Evolutionary conservation across 2,329 filamentous ascomycete genomes (phyloP).

Genomic region (Magnaporthiopsis poae): DNA sequence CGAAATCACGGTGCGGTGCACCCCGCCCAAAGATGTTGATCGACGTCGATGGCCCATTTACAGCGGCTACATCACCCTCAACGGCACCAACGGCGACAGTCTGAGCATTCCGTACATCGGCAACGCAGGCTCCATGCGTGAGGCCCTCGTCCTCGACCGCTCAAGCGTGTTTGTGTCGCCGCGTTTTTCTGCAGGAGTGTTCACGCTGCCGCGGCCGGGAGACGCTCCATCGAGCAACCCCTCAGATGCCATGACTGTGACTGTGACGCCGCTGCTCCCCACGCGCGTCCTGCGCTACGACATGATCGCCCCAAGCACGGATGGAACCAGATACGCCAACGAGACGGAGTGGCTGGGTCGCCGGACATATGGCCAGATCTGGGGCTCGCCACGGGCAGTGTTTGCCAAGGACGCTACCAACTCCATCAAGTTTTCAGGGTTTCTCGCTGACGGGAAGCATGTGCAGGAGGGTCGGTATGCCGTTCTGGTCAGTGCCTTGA

Average conservation of each 20-base stretch:
- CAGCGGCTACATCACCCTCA: constrained; percentile 32
- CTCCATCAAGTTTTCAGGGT: neutral
- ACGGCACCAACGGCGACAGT: constrained; percentile 25
- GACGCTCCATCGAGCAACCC: neutral
- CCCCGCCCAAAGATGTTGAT: constrained; percentile 17
- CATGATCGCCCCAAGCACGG: neutral
- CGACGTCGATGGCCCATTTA: constrained; percentile 27
- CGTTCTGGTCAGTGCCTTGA: neutral
- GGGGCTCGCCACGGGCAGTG: neutral
- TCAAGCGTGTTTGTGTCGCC: neutral
- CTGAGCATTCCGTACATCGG: constrained; percentile 30
- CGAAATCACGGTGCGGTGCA: neutral
- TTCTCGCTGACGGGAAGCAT: neutral
- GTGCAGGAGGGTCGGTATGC: neutral
- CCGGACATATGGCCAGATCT: neutral
- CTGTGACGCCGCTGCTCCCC: neutral
- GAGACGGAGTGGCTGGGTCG: neutral
- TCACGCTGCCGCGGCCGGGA: neutral
- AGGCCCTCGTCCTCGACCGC: neutral
- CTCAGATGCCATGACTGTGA: neutral
- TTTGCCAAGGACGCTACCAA: neutral
- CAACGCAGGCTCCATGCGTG: constrained; percentile 14
- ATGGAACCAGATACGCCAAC: neutral
- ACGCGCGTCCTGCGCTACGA: neutral
- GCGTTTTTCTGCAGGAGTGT: neutral